phyloP scores from a whole-genome alignment of 2,329 filamentous ascomycete species.

The Fusarium drepaniforme region DNA sequence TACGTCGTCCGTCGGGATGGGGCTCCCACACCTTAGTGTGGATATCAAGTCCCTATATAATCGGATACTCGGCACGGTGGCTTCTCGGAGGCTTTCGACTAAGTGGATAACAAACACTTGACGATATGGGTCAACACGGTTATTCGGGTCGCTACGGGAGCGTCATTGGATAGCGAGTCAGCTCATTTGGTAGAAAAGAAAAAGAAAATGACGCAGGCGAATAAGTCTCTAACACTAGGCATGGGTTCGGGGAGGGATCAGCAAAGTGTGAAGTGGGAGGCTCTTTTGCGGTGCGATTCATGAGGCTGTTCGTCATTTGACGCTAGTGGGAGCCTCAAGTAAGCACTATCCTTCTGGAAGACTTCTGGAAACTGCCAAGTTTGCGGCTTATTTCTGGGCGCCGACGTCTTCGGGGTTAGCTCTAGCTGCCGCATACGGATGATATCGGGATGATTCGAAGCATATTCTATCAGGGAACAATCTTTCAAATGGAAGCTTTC shows the following conservation, averaged over 20 bases:
- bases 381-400: not conserved
- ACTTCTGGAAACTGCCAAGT: slow-evolving; percentile 4
- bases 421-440: not conserved
- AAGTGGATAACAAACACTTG: slow-evolving; percentile 13
- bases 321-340: not conserved
- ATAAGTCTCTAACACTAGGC: not conserved
- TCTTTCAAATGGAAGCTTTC: not conserved
- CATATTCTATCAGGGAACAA: not conserved
- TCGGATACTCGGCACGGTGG: slow-evolving; percentile 37
- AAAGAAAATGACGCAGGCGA: slow-evolving; percentile 14
- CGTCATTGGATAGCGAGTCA: slow-evolving; percentile 23
- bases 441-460: not conserved
- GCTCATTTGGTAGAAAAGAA: slow-evolving; percentile 2
- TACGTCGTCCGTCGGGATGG: not conserved
- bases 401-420: not conserved
- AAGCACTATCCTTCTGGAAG: slow-evolving; percentile 8
- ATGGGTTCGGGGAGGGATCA: not conserved
- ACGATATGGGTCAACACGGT: not conserved
- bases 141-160: slow-evolving; percentile 2
- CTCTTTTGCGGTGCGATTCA: not conserved
- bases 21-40: not conserved
- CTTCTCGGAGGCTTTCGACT: slow-evolving; percentile 25
- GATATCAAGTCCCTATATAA: not conserved
- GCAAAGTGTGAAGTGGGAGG: not conserved
- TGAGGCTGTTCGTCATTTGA: not conserved